Evolutionary conservation across 2,329 filamentous ascomycete genomes (phyloP).

Genomic region (Fonsecaea pedrosoi): DNA sequence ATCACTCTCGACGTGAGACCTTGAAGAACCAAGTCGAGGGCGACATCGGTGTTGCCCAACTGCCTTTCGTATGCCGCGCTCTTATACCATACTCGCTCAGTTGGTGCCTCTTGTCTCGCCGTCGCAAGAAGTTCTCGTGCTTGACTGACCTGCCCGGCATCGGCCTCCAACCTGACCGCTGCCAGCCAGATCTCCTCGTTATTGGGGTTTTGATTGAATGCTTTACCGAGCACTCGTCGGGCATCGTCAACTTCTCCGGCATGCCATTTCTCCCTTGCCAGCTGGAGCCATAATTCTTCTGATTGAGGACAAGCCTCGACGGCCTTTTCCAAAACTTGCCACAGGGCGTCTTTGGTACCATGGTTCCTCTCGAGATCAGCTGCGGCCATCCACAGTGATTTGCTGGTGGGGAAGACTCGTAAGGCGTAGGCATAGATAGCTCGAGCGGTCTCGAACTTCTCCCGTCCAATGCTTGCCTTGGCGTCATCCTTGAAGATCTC

Average conservation of each 20-base stretch:
- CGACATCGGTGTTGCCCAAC: conserved; percentile 76
- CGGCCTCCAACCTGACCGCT: conserved; percentile 93
- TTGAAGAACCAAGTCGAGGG: conserved; percentile 85
- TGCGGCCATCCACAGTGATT: conserved; percentile 86
- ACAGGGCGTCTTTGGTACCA: conserved; percentile 80
- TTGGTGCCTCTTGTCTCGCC: conserved; percentile 86
- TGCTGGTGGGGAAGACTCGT: conserved; percentile 86
- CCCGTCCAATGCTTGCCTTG: conserved; percentile 77
- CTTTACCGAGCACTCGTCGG: conserved; percentile 80
- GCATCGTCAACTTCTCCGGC: conserved; percentile 86
- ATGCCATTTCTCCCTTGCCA: conserved; percentile 93
- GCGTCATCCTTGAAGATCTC: conserved; percentile 97
- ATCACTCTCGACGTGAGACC: conserved; percentile 53
- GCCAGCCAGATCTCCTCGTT: conserved; percentile 98
- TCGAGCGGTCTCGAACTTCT: conserved; percentile 85
- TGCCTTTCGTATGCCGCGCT: conserved; percentile 92
- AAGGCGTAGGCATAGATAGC: conserved; percentile 93
- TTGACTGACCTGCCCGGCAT: conserved; percentile 80
- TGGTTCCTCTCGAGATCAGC: conserved; percentile 91
- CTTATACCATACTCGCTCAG: conserved; percentile 97
- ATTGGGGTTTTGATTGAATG: conserved; percentile 93
- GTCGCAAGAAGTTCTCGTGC: conserved; percentile 81
- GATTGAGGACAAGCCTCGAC: conserved; percentile 91
- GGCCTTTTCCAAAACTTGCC: conserved; percentile 86
- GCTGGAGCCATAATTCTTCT: conserved; percentile 93